These are phyloP conservation scores for Emmonsiellopsis sp. DNA, from an alignment of 2,329 filamentous ascomycete species.

Conservation along the genomic window DNA sequence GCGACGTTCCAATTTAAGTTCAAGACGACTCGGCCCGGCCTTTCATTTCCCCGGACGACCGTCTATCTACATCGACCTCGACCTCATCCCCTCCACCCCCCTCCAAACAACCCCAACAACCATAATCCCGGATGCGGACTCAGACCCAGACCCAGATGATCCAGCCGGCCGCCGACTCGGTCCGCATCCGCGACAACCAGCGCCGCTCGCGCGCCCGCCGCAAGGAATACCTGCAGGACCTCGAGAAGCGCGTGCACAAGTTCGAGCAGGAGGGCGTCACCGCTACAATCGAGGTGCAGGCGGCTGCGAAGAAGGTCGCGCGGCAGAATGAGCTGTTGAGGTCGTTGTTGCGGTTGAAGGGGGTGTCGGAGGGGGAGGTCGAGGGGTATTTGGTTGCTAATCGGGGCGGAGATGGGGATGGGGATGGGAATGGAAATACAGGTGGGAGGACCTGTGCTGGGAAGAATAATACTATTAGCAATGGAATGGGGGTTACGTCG, in stretches of 20 bases:
- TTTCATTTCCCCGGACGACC: too few relatives aligned
- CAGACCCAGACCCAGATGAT: not conserved
- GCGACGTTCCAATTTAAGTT: too few relatives aligned
- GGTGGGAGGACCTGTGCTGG: not conserved
- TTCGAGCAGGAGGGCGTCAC: slow-evolving; percentile 59
- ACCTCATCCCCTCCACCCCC: too few relatives aligned
- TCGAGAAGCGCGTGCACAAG: slow-evolving; percentile 54
- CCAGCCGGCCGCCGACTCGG: slow-evolving; percentile 10
- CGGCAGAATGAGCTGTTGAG: slow-evolving; percentile 61
- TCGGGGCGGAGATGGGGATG: not conserved
- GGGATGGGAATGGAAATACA: not conserved
- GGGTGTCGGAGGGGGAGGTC: slow-evolving; percentile 49
- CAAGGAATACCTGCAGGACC: slow-evolving; percentile 62
- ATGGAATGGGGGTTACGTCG: not conserved
- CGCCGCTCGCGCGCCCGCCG: slow-evolving; percentile 63
- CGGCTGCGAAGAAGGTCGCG: slow-evolving; percentile 56
- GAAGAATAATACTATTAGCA: not conserved
- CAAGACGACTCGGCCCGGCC: too few relatives aligned
- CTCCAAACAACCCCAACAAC: too few relatives aligned
- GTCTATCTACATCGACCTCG: too few relatives aligned
- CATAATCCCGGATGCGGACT: too few relatives aligned
- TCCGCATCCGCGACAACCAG: slow-evolving; percentile 67
- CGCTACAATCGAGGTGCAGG: slow-evolving; percentile 62
- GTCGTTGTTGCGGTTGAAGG: slow-evolving; percentile 47
- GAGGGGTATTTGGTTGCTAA: slow-evolving; percentile 19